These are phyloP conservation scores for Microsporum audouinii DNA, from an alignment of 2,329 filamentous ascomycete species.

Conservation along the genomic window DNA sequence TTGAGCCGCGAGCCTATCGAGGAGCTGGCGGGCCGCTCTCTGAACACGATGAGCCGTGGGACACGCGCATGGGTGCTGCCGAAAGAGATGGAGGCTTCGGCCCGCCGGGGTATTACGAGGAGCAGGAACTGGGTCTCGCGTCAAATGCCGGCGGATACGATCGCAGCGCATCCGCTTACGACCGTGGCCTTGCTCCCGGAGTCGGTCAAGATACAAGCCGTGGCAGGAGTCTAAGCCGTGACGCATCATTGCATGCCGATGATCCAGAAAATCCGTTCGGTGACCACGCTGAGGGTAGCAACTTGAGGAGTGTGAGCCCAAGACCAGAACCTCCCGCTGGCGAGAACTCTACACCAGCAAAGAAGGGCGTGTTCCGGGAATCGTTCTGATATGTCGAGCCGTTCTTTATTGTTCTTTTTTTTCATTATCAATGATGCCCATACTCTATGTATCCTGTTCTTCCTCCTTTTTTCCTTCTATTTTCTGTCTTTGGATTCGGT, in stretches of 20 bases:
- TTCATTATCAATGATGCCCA: neutral
- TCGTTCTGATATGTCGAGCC: neutral
- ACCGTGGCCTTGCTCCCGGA: conserved; percentile 21
- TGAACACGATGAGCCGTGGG: conserved; percentile 80
- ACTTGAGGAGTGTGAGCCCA: conserved; percentile 61
- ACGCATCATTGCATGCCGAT: conserved; percentile 35
- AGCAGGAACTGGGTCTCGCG: conserved; percentile 56
- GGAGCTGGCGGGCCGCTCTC: conserved; percentile 28
- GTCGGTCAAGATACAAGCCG: conserved; percentile 16
- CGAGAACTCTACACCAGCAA: neutral
- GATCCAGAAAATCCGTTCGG: conserved; percentile 56
- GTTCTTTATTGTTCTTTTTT: neutral
- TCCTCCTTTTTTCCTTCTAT: neutral
- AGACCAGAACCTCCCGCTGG: conserved; percentile 46
- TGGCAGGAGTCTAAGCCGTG: conserved; percentile 35
- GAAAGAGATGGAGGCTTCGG: conserved; percentile 54
- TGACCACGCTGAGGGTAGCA: conserved; percentile 53
- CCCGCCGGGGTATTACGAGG: conserved; percentile 57
- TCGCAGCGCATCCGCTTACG: conserved; percentile 15
- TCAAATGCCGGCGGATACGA: conserved; percentile 24
- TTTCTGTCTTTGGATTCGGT: neutral
- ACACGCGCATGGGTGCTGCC: conserved; percentile 57
- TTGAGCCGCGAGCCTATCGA: conserved; percentile 24
- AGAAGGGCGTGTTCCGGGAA: conserved; percentile 1
- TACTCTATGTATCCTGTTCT: neutral